These are phyloP conservation scores for Miamiensis avidus DNA, from an alignment of 169 alveolate genomes.

Conservation along the genomic window DNA sequence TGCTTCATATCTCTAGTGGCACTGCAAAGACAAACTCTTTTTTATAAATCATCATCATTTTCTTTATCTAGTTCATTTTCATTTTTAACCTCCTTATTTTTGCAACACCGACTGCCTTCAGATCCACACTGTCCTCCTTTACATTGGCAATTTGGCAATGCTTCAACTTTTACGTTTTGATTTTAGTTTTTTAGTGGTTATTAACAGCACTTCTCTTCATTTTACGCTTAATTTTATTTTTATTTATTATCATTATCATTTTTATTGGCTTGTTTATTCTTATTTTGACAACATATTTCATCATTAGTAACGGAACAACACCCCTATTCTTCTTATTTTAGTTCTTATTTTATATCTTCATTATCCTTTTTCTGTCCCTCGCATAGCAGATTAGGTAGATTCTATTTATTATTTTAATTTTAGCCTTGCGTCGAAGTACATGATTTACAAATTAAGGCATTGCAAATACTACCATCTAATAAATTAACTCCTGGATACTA, in stretches of 20 bases:
- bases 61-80: not conserved
- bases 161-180: not conserved
- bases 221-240: too few relatives aligned
- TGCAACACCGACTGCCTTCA: not conserved
- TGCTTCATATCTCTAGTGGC: conserved; percentile 18
- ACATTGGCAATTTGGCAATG: too few relatives aligned
- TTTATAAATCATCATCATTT: not conserved
- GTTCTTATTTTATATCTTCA: not conserved
- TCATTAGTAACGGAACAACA: not conserved
- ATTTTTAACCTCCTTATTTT: not conserved
- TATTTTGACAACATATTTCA: not conserved
- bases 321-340: too few relatives aligned
- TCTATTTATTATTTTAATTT: too few relatives aligned
- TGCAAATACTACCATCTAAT: not conserved
- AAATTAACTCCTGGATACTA: not conserved
- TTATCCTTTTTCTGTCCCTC: not conserved
- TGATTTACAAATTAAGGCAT: not conserved
- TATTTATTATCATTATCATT: not conserved
- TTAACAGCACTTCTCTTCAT: not conserved
- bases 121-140: not conserved
- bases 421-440: not conserved
- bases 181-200: not conserved
- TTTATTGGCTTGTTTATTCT: not conserved
- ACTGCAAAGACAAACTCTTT: conserved; percentile 2
- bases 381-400: too few relatives aligned